Percentiles rank a stretch among this genome's conserved stretches.
These are phyloP conservation scores for Corymbia citriodora DNA, from an alignment of 441 rosid genomes.

Conservation along the genomic window DNA sequence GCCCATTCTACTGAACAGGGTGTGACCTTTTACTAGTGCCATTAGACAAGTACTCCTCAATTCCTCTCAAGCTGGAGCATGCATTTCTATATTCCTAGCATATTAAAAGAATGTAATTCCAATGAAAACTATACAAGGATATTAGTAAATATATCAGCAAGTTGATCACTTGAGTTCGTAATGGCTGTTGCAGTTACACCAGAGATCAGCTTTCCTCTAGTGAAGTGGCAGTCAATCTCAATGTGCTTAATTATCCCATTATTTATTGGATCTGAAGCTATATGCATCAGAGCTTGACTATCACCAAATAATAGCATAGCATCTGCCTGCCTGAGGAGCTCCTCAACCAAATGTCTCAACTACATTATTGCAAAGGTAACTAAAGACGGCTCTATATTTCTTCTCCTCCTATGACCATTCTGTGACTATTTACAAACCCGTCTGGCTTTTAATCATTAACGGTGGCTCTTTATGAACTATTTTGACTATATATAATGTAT, in stretches of 20 bases:
- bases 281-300: neutral
- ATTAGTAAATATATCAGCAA: neutral
- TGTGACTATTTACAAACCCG: neutral
- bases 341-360: neutral
- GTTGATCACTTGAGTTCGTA: neutral
- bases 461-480: neutral
- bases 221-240: neutral
- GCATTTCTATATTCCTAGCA: neutral
- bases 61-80: neutral
- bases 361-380: neutral
- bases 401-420: neutral
- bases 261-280: neutral
- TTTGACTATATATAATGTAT: neutral
- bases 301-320: neutral
- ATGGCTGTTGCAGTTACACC: neutral
- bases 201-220: neutral
- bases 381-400: neutral
- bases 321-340: neutral
- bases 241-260: neutral
- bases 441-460: neutral
- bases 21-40: neutral
- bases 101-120: neutral
- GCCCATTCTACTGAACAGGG: neutral
- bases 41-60: neutral
- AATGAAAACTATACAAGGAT: neutral